Evolutionary conservation across 768 basidiomycete genomes (phyloP), one percentile per base, ranked within the genome.

Genomic region (Suillus discolor): DNA sequence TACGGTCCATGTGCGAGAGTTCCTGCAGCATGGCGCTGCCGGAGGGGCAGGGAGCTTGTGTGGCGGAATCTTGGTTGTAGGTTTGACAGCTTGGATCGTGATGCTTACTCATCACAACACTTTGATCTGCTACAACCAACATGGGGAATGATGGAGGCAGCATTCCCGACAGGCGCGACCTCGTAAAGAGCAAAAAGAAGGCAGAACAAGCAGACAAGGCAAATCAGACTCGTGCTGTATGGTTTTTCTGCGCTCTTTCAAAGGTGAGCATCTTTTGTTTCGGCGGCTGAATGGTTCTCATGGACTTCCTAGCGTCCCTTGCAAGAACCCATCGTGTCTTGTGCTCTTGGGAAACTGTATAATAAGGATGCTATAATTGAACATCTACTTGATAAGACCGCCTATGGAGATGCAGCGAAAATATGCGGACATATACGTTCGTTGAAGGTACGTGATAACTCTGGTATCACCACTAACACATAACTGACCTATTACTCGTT

Each of bases 311-410:
- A 96, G 94, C 85, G 86, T 62, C 89, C 89, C n/a, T 83, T 99
- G 2, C 88, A 90, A 71, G 89, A 93, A 65, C 97, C 97, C 0
- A 82, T 98, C 6, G 97, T 98, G 0, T 90, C 96, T 0, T 97
- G 95, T 78, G 89, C 89, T 0, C 83, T 98, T 0, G 97, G 97
- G 13, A 97, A 96, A 76, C 81, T 99, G 0, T 99, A 98, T 75
- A 99, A 98, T 79, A 97, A 97, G 74, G 97, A 97, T 71, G 87
- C 96, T 1, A 82, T 99, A 34, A 85, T 99, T 47, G 94, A 97
- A 75, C 97, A 89, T 77, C 82, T 98, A 39, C 79, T 99, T 18
- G 92, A 97, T 75, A 89, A 87, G 70, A 79, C 86, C 4, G 83
- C 89, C 3, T 96, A 95, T 75, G 94, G 96, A 7, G 97, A 99